Evolutionary conservation across 2,329 filamentous ascomycete species (phyloP).

Genomic region (Phaeophleospora eucalypticola): DNA sequence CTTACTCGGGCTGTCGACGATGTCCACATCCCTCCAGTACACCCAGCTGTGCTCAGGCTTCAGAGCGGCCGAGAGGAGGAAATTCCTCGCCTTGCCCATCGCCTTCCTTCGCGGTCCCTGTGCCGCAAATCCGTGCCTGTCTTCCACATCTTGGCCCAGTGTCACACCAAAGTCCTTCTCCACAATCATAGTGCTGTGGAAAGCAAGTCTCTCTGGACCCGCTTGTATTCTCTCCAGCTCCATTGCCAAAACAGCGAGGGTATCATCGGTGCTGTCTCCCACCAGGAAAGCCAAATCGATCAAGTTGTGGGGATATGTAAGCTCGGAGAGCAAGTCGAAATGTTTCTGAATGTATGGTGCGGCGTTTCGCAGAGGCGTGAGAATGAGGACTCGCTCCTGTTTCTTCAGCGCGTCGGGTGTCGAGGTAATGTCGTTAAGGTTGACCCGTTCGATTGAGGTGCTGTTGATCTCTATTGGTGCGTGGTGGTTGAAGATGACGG

Average conservation of each 20-base stretch:
- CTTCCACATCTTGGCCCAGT: conserved; percentile 72
- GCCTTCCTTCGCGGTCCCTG: conserved; percentile 87
- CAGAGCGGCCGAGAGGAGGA: conserved; percentile 75
- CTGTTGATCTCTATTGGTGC: conserved; percentile 80
- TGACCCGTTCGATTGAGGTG: conserved; percentile 69
- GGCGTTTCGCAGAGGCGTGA: conserved; percentile 90
- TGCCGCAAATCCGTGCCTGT: conserved; percentile 79
- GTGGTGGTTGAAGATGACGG: conserved; percentile 95
- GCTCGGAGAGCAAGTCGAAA: conserved; percentile 83
- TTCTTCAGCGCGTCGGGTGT: conserved; percentile 74
- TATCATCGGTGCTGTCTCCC: conserved; percentile 87
- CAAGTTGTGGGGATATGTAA: conserved; percentile 90
- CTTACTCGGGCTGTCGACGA: conserved; percentile 78
- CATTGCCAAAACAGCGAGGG: conserved; percentile 74
- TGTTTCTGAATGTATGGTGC: conserved; percentile 77
- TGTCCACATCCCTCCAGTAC: conserved; percentile 97
- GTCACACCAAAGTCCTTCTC: conserved; percentile 84
- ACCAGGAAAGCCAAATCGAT: conserved; percentile 96
- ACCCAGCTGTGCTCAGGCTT: conserved; percentile 97
- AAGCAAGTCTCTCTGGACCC: conserved; percentile 69
- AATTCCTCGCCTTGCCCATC: conserved; percentile 88
- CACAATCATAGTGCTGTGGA: conserved; percentile 78
- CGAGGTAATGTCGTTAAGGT: conserved; percentile 81
- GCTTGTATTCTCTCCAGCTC: conserved; percentile 88
- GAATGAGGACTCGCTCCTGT: conserved; percentile 81